Evolutionary conservation across 2,329 filamentous ascomycete species (phyloP).

Genomic region (Biscogniauxia marginata): DNA sequence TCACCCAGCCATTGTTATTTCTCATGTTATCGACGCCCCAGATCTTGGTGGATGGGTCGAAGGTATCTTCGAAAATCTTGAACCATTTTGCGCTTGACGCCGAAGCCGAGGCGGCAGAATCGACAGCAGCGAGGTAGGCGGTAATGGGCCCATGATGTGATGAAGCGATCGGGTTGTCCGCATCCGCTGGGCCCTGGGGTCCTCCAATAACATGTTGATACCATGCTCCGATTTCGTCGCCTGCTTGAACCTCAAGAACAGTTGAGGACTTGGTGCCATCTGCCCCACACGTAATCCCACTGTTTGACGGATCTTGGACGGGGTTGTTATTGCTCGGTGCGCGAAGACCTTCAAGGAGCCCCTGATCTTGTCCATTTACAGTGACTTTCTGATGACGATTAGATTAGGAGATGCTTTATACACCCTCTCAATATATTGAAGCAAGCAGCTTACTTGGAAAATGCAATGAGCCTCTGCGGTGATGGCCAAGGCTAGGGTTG

Average conservation of each 20-base stretch:
- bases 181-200: conserved; percentile 40
- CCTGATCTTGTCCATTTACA: conserved; percentile 48
- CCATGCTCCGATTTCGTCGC: conserved; percentile 46
- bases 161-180: conserved; percentile 48
- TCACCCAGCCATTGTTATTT: conserved; percentile 42
- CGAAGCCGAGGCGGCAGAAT: conserved; percentile 41
- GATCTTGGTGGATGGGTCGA: conserved; percentile 29
- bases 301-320: conserved; percentile 46
- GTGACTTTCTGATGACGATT: conserved; percentile 35
- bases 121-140: conserved; percentile 48
- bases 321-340: conserved; percentile 50
- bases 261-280: conserved; percentile 35
- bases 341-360: conserved; percentile 41
- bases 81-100: conserved; percentile 44
- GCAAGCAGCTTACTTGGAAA: conserved; percentile 1
- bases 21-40: conserved; percentile 53
- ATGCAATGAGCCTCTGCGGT: conserved; percentile 2
- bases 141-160: conserved; percentile 50
- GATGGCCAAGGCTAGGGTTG: conserved; percentile 1
- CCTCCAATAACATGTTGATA: conserved; percentile 53
- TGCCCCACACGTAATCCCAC: conserved; percentile 47
- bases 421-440: neutral
- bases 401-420: neutral
- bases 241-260: conserved; percentile 46
- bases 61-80: conserved; percentile 47